Conservation (phyloP, 2,329 filamentous ascomycete species). For the Fusarium lyarnte region DNA sequence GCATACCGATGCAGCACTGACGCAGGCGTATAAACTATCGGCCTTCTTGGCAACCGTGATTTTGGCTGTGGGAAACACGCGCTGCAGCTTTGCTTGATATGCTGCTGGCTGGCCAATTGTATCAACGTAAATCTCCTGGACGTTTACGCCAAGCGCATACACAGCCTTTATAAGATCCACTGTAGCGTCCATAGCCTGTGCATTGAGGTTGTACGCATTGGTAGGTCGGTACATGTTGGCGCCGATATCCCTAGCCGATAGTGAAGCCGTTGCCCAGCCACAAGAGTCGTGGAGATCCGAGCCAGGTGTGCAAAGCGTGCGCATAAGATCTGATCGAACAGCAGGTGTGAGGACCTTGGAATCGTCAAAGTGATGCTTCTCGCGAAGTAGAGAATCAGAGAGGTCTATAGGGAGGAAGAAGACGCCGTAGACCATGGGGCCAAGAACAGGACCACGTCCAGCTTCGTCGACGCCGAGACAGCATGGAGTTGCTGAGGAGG, state of each 20-base stretch:
- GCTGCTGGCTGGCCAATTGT: constrained; percentile 85
- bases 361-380: constrained; percentile 89
- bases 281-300: constrained; percentile 63
- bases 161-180: constrained; percentile 82
- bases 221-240: constrained; percentile 78
- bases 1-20: constrained; percentile 92
- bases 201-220: constrained; percentile 86
- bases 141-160: constrained; percentile 79
- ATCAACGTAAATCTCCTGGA: constrained; percentile 93
- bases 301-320: constrained; percentile 72
- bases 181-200: constrained; percentile 93
- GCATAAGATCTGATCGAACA: constrained; percentile 78
- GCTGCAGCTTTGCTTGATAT: constrained; percentile 86
- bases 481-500: constrained; percentile 58
- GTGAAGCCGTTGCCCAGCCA: constrained; percentile 84
- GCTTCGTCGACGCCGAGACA: constrained; percentile 93
- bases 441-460: constrained; percentile 91
- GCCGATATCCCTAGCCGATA: constrained; percentile 86
- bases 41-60: constrained; percentile 90
- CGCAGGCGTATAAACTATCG: constrained; percentile 89
- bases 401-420: constrained; percentile 79
- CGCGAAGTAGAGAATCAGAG: constrained; percentile 77
- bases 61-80: constrained; percentile 80
- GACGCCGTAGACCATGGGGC: constrained; percentile 77
- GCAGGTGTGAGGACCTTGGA: constrained; percentile 87